Evolutionary conservation across 768 basidiomycete species (phyloP), one percentile per base, ranked within the genome.

Genomic region (Imleria badia): DNA sequence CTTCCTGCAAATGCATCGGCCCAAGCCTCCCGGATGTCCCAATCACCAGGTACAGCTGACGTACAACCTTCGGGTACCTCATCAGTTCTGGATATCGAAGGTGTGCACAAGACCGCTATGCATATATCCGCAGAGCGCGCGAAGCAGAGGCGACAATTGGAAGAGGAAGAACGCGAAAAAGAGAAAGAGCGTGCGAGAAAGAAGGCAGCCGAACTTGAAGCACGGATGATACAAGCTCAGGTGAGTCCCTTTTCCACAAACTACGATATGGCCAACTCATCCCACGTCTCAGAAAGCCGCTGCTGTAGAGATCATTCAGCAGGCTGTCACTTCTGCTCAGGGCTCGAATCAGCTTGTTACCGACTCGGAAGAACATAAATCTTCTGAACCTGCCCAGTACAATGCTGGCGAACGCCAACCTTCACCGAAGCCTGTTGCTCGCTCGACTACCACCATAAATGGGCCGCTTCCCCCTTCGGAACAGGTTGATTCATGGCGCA

Each of bases 41-140:
- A 77, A 49, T 80, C 79, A 19, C 78, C 80, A 35, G 67, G 73
- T 9, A 56, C 71, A 10, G 74, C 79, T 39, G 80, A 79, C 39
- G 45, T 48, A 15, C 52, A 60, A 7, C 34, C 36, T 19, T 58
- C 66, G 19, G 67, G 66, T 39, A 54, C 64, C 12, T 45, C 72
- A 6, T 65, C 68, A 36, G 54, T 57, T 23, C 67, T 75, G 33
- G 83, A 84, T 51, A 63, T 89, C 30, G 87, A 91, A 47, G 83
- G 83, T 48, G 81, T 75, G n/a, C 79, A 81, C 53, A 88, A 89
- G 67, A 83, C 84, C 43, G 73, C 85, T 17, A 94, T 94, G 93
- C 91, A 92, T 55, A 81, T 71, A 51, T 89, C 89, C 7, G 93
- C 93, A 2, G 91, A 90, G 57, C 81, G 91, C 38, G 93, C 93